phyloP scores from a whole-genome alignment of 2,329 filamentous ascomycete species.

The Pseudocercospora eumusae region DNA sequence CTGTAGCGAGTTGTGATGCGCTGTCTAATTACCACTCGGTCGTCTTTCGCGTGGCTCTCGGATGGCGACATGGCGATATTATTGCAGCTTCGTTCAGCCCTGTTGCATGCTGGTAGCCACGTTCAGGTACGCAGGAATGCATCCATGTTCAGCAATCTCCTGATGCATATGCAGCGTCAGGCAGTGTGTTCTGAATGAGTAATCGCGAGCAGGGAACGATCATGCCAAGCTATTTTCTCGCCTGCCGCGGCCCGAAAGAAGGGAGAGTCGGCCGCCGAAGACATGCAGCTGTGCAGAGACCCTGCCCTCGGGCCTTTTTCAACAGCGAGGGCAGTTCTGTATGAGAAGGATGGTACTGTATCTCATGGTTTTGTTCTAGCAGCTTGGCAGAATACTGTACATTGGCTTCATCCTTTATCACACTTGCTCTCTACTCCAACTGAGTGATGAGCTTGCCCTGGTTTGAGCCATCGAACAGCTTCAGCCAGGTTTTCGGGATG shows the following conservation, averaged over 20 bases:
- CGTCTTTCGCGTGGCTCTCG: conserved; percentile 3
- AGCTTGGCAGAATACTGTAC: background rate
- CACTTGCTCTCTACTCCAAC: conserved; percentile 24
- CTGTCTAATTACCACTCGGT: background rate
- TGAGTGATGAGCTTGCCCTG: conserved; percentile 52
- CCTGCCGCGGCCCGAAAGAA: conserved; percentile 2
- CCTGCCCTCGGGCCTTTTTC: background rate
- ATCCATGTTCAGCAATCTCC: background rate
- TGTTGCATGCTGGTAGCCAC: background rate
- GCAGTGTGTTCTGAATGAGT: conserved; percentile 7
- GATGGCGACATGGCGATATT: conserved; percentile 5
- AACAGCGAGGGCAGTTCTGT: background rate
- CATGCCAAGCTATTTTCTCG: background rate
- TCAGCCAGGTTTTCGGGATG: conserved; percentile 52
- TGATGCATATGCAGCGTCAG: conserved; percentile 1
- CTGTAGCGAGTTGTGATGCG: background rate
- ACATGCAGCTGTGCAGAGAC: background rate
- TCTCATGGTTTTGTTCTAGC: background rate
- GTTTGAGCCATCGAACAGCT: conserved; percentile 52
- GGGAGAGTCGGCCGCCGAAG: background rate
- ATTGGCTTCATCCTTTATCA: background rate
- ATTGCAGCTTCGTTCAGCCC: conserved; percentile 7
- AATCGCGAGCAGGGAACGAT: background rate
- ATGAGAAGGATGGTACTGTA: background rate
- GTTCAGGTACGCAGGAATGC: conserved; percentile 4